Base-by-base conservation (phyloP, 805 yeast species). In the Wickerhamiella australiensis region DNA sequence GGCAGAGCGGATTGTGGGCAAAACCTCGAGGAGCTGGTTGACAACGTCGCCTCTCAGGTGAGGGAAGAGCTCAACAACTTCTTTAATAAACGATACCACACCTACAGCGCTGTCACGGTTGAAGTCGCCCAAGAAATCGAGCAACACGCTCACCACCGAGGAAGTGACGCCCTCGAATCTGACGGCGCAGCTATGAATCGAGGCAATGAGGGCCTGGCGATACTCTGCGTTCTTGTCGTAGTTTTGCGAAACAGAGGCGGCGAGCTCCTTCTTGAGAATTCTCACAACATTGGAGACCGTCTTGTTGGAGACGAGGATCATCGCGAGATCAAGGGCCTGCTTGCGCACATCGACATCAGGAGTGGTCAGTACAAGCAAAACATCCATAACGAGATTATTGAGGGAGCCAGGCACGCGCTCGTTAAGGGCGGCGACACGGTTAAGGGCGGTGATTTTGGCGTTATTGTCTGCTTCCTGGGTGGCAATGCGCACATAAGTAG, bases 271-370 rank as follows among this genome's bases (percentile, higher is more conserved):
- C 70, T 85, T 90, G 67, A 92, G 77, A 57, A 90, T 75, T 61
- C 87, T 85, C 56, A 92, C 83, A 33, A 90, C 95, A 61, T 86
- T 95, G 61, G 87, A 96, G 48, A 87, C 95, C 58, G 90, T 90
- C 70, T 94, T 84, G 58, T 82, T 77, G 37, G 94, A 74, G 44
- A 87, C 80, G 61, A 92, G 74, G 54, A 79, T 75, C 61, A 92
- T 71, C n/a, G 94, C 77, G 46, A 90, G 83, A 50, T 80, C 82
- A 54, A 94, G 73, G 4, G 95, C 95, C 66, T 84, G 85, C 56
- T 78, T 75, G 62, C 95, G 85, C 50, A 92, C 96, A 58, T 84
- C 96, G 53, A 88, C 64, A 59, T 92, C 96, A 56, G 87, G 94
- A 2, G 94, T 75, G n/a, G 85, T 74, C 56, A 92, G 73, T 33